phyloP scores from a whole-genome alignment of 1,139 yeast species.

The Magnusiomyces tetraspermus region DNA sequence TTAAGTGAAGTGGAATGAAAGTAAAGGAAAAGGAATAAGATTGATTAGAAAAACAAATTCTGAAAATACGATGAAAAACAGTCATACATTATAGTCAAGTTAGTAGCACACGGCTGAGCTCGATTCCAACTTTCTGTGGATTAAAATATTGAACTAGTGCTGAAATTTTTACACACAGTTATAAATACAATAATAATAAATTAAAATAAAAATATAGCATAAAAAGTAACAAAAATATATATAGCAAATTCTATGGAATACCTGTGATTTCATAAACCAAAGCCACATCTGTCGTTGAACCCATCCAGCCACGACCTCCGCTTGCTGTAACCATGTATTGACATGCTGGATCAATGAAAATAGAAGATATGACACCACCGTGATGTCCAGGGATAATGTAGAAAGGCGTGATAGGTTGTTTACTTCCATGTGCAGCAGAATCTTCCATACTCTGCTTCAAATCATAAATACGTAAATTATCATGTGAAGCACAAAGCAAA shows the following conservation, averaged over 20 bases:
- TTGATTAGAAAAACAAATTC: no score
- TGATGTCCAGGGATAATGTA: constrained; percentile 55
- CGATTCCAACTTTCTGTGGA: no score
- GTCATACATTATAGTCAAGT: background rate
- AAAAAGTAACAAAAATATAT: no score
- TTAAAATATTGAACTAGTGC: no score
- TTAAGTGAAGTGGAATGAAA: no score
- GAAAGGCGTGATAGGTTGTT: constrained; percentile 37
- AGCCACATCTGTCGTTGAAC: constrained; percentile 67
- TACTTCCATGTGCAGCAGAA: constrained; percentile 24
- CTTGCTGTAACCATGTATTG: constrained; percentile 83
- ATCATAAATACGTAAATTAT: constrained; percentile 80
- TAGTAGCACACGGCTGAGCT: background rate
- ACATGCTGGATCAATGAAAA: constrained; percentile 71
- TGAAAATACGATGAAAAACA: no score
- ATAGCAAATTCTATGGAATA: no score
- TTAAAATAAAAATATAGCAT: no score
- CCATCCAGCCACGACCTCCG: constrained; percentile 95
- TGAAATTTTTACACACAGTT: no score
- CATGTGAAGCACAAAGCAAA: constrained; percentile 78
- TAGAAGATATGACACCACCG: constrained; percentile 57
- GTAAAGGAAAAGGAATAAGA: no score
- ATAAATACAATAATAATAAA: no score
- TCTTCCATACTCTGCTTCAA: constrained; percentile 35
- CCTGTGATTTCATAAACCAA: constrained; percentile 61